phyloP scores from a whole-genome alignment of 2,329 filamentous ascomycete species.

The Aureobasidium melanogenum region DNA sequence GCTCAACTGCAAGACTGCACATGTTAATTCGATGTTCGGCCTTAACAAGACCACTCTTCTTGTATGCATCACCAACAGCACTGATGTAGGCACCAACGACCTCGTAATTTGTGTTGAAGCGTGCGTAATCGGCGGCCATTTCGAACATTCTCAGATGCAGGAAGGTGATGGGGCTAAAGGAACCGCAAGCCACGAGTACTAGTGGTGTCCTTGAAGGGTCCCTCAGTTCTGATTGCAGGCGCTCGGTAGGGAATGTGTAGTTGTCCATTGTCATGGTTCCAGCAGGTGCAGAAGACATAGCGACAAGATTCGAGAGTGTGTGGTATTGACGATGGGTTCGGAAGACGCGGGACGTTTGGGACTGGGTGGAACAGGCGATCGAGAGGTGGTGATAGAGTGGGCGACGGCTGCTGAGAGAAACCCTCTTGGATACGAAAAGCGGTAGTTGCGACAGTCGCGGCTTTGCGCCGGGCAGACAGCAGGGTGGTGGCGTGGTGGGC shows the following conservation, averaged over 20 bases:
- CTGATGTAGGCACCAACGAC: constrained; percentile 78
- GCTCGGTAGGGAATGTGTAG: constrained; percentile 55
- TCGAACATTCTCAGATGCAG: constrained; percentile 81
- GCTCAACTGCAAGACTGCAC: constrained; percentile 73
- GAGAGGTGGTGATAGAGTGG: background rate
- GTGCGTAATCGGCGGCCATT: constrained; percentile 73
- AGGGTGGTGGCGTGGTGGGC: constrained; percentile 10
- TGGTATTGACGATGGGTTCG: background rate
- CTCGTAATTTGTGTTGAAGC: constrained; percentile 69
- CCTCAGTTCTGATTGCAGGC: constrained; percentile 48
- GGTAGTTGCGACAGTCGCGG: constrained; percentile 3
- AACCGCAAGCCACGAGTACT: constrained; percentile 60
- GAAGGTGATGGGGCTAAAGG: constrained; percentile 41
- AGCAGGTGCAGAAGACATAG: constrained; percentile 8
- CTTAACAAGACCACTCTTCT: constrained; percentile 69
- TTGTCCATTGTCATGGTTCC: constrained; percentile 29
- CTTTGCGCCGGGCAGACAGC: constrained; percentile 4
- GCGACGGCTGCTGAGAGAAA: background rate
- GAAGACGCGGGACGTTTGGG: background rate
- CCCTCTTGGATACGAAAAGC: background rate
- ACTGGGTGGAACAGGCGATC: background rate
- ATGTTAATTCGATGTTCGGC: constrained; percentile 71
- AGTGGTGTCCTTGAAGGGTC: constrained; percentile 52
- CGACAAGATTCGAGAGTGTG: constrained; percentile 9
- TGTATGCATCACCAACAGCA: constrained; percentile 67